Evolutionary conservation across 257 asterid genomes (phyloP).

Genomic region (Capsicum pubescens): DNA sequence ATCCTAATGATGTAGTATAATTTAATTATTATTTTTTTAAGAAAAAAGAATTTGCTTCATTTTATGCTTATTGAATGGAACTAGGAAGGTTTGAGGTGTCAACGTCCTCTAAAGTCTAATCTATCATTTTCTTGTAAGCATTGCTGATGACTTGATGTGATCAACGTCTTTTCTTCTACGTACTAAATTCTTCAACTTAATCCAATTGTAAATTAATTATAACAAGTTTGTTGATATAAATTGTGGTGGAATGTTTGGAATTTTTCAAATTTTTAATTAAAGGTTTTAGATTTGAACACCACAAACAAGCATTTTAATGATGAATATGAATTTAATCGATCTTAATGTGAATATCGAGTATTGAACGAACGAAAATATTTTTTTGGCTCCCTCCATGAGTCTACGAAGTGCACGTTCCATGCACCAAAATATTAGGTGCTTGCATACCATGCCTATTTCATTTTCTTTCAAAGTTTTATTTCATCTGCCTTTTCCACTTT

Average conservation of each 20-base stretch:
- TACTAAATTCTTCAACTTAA: not conserved
- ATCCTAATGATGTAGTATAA: not conserved
- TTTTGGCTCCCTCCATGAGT: not conserved
- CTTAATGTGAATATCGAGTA: too few species aligned
- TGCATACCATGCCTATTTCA: not conserved
- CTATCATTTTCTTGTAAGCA: not conserved
- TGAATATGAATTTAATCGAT: too few species aligned
- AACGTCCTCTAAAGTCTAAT: not conserved
- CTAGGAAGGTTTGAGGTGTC: not conserved
- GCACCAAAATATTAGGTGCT: not conserved
- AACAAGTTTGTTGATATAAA: not conserved
- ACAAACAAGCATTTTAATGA: too few species aligned
- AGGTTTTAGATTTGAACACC: not conserved
- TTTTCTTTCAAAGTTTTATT: too few species aligned
- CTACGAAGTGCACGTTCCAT: slow-evolving; percentile 20
- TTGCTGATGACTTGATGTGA: not conserved
- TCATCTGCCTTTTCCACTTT: too few species aligned
- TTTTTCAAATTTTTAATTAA: not conserved
- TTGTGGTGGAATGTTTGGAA: not conserved
- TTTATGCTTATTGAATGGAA: not conserved
- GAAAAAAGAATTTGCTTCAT: not conserved
- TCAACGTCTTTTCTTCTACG: not conserved
- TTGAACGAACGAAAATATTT: too few species aligned
- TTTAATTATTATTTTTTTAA: not conserved
- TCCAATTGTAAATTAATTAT: not conserved